Base-by-base conservation (phyloP, 78 protist genomes). In the Capsaspora owczarzaki region DNA sequence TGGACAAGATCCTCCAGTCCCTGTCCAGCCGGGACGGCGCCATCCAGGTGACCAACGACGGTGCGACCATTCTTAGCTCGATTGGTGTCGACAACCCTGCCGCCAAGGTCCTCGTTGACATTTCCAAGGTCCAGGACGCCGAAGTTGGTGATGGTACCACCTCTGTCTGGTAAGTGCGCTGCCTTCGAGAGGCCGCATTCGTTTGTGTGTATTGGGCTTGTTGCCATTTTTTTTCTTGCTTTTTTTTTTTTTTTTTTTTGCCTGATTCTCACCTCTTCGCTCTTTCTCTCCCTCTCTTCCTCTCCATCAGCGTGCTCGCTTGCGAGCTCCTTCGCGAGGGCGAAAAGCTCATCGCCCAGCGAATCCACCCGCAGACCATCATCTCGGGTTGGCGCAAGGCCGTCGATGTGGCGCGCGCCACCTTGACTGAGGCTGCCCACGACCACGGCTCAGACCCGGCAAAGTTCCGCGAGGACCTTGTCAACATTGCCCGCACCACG, bases 111-210 rank as follows among this genome's bases (percentile, higher is more conserved):
- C 88, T 96, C 61, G 93, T 94, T 6, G 93, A 95, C 66, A 89
- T 97, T 71, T 86, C 97, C 23, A 93, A 91, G 69, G 84, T 93
- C 0, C 99, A 96, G 80, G 99, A 98, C 51, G 96, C 92, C 40
- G 99, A 96, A 75, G 98, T 96, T n/a, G 99, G 99, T 63, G 99
- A 98, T 72, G 99, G 99, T 31, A 98, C 99, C 22, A 98, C 99
- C 20, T 74, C 86, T 49, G 84, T 81, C 61, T 3, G 66, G 66
- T 56, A 19, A 25, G 66, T 25, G 10, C 29, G 66, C 20, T n/a
- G n/a, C n/a, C n/a, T n/a, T n/a, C n/a, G n/a, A n/a, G n/a, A n/a
- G n/a, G n/a, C n/a, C n/a, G n/a, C n/a, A n/a, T 10, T 25, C 25
- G 6, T 56, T 25, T 56, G 12, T 56, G 16, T 56, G 6, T 56